Evolutionary conservation across 768 basidiomycete species (phyloP), one percentile per base, ranked within the genome.

Genomic region (Russula lepida): DNA sequence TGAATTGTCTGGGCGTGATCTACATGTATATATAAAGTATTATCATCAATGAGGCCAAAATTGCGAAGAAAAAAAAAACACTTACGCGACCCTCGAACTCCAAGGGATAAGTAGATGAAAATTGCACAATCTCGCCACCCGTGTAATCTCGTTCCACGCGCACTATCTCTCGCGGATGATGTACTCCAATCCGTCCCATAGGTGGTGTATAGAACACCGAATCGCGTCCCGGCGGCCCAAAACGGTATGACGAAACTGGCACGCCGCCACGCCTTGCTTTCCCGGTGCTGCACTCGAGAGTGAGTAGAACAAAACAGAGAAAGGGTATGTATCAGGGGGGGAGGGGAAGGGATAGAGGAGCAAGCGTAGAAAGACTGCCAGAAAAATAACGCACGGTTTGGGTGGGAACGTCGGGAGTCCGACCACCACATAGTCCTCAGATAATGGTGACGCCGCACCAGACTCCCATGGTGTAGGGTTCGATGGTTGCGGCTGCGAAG

Each of bases 71-170:
- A 37, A 15, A 37, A 15, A 1, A n/a, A 9, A 23, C n/a, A 76
- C 89, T 69, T 68, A 95, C 94, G 72, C 97, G 81, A 49, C 92
- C 92, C 67, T 98, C 95, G 6, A 99, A 78, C 72, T 99, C 97
- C 44, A 95, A 74, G 1, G 92, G 94, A 73, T 88, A 99, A 65
- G 86, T 83, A 0, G 92, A 81, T 35, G 90, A 81, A 72, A 99
- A 97, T 74, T 98, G 95, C 32, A 85, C 81, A 7, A 95, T 77
- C 70, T 98, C 95, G 2, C 95, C 97, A 0, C 86, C 85, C 15
- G 78, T 82, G 71, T 97, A 99, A 72, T 99, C 97, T 56, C 97
- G 76, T 72, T 98, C 95, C 44, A 99, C 77, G 48, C 95, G 79
- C 54, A 99, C 76, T 60, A 99, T 83, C 75, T 98, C 95, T 56